These are phyloP conservation scores for Pholiota molesta DNA, from an alignment of 768 basidiomycete genomes.

Conservation along the genomic window DNA sequence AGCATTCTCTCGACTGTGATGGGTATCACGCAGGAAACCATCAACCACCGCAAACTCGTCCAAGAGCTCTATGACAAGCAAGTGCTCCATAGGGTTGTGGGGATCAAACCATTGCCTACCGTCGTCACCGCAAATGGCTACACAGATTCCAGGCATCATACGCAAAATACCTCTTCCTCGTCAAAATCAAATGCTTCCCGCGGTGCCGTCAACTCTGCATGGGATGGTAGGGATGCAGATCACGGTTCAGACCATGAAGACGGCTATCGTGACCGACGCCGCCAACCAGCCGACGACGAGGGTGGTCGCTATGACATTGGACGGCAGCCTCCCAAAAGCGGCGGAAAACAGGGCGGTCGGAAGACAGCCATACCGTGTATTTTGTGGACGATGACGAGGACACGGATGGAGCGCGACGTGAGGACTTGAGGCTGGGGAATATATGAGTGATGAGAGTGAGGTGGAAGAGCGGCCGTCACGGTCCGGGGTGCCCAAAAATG, in stretches of 20 bases:
- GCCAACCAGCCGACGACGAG: slow-evolving; percentile 39
- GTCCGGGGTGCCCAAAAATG: slow-evolving; percentile 25
- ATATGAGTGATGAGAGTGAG: slow-evolving; percentile 17
- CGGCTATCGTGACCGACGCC: slow-evolving; percentile 13
- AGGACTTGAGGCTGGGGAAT: neutral
- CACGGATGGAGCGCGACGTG: slow-evolving; percentile 22
- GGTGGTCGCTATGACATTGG: slow-evolving; percentile 61
- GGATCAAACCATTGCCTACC: slow-evolving; percentile 34
- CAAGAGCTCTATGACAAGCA: slow-evolving; percentile 68
- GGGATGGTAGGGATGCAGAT: slow-evolving; percentile 8
- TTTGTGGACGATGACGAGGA: slow-evolving; percentile 52
- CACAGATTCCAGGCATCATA: neutral
- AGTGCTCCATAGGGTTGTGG: slow-evolving; percentile 61
- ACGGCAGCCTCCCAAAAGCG: slow-evolving; percentile 51
- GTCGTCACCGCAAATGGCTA: slow-evolving; percentile 13
- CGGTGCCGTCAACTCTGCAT: slow-evolving; percentile 14
- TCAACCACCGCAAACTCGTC: slow-evolving; percentile 72
- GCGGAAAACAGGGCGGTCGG: slow-evolving; percentile 41
- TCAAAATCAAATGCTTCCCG: slow-evolving; percentile 17
- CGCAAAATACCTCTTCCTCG: neutral
- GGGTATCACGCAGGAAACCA: slow-evolving; percentile 84
- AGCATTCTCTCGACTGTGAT: slow-evolving; percentile 82
- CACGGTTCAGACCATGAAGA: slow-evolving; percentile 22
- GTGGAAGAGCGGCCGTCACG: slow-evolving; percentile 9
- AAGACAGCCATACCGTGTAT: slow-evolving; percentile 48